Evolutionary conservation across 805 yeast species (phyloP), one percentile per base, ranked within the genome.

Genomic region (Schwanniomyces occidentalis): DNA sequence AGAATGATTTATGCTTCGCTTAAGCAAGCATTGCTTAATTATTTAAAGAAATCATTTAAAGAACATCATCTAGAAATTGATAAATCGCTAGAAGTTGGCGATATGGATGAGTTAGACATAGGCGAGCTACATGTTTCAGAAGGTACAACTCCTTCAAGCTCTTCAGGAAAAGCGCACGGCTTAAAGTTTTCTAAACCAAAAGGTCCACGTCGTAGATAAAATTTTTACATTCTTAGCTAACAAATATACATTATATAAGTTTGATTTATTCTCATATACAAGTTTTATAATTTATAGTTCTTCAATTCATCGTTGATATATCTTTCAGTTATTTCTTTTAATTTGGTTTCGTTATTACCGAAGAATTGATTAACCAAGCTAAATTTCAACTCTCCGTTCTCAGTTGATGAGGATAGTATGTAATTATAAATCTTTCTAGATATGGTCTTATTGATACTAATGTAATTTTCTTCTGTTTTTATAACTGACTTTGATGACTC

Each of bases 1-100:
- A 75, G 98, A 49, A 91, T 91, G 97, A 58, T 89, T 32, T 88
- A 89, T 52, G 98, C 99, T 1, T 76, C 95, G 3, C 83, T 82
- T 42, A 83, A 80, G 52, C 71, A 69, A 34, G 84, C 82, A 6
- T 71, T 84, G 35, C 58, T 80, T 21, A 69, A 66, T 29, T 69
- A 73, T 38, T 63, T 85, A 52, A 67, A 71, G 40, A 42, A 52
- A 13, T 38, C 52, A 6, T 61, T 61, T 27, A 54, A 53, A 1
- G 46, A 71, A 22, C 52, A 55, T 7, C 41, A 37, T 12, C 43
- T 48, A 16, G 38, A 42, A 13, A 56, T 81, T 16, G 68, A 68
- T 22, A 75, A 75, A 32, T 56, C 69, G 8, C 53, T 84, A 15
- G 93, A 85, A 55, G 79, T 81, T 35, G 93, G 93, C 8, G 91